Base-by-base conservation (phyloP, 2,329 filamentous ascomycete genomes). In the Cercospora berteroae region DNA sequence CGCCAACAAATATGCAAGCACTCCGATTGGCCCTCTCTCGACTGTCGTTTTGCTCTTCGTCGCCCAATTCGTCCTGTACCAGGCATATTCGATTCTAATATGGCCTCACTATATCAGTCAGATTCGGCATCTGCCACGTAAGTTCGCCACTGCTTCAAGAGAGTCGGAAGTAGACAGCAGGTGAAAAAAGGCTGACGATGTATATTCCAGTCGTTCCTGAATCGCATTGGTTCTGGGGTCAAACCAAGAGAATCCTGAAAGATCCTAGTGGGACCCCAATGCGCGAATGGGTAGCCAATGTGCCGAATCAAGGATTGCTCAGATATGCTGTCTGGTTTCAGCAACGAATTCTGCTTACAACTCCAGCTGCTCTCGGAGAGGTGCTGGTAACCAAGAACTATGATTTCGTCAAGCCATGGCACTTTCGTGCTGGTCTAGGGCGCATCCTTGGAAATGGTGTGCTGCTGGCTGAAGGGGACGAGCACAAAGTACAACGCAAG, bases 391-490 rank as follows among this genome's bases (percentile, higher is more conserved):
- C 81, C 39, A 81, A 82, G 68, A 84, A 80, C 62, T 85, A 85
- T 70, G 82, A 84, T 13, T 84, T 85, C 71, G 74, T 83, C 67
- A 85, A 84, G 74, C 83, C 83, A 0, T 64, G 63, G 9, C 77
- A 80, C 4, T 68, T 84, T n/a, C 75, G 86, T 36, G 79, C 79
- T 52, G 83, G 84, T 1, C 80, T 94, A 4, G 86, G 85, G 1
- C 83, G 87, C 23, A 82, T 93, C 27, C 82, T 94, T 12, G 90
- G 92, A 9, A 80, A 89, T 12, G 91, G 91, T 9, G 81, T 94
- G 13, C 80, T 97, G 42, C 82, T 97, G 10, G 91, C 92, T 1
- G 94, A 97, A 79, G 94, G 94, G n/a, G 91, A 96, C 12, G 91
- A 94, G 74, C 94, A 97, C 79, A 95, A 90, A 81, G 82, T 87